Conservation (phyloP, 345 rosid genomes). For the Nephelium lappaceum region DNA sequence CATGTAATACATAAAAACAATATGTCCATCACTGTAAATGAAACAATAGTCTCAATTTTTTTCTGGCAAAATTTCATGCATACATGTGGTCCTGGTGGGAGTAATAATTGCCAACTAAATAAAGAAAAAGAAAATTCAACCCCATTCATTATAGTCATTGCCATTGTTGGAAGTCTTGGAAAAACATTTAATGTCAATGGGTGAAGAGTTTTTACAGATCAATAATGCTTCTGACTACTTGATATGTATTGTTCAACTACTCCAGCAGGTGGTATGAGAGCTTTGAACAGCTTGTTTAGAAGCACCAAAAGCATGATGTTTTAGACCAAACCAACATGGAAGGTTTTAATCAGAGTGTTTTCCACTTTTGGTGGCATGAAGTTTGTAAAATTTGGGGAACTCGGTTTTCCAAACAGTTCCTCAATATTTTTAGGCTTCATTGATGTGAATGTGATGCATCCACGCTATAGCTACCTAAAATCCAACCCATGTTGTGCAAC, state of each 20-base stretch:
- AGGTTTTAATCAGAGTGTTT: not conserved
- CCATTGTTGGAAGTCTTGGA: not conserved
- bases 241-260: not conserved
- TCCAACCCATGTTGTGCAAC: not conserved
- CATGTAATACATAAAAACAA: not conserved
- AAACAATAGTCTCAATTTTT: not conserved
- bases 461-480: too few relatives aligned
- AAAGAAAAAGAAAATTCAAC: not conserved
- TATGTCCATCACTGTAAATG: not conserved
- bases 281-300: not conserved
- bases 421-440: too few relatives aligned
- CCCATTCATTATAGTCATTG: not conserved
- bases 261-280: not conserved
- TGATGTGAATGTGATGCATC: too few relatives aligned
- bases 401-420: not conserved
- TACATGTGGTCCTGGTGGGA: not conserved
- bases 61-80: not conserved
- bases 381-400: not conserved
- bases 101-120: not conserved
- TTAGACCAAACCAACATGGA: not conserved
- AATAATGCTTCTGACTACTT: slow-evolving; percentile 2
- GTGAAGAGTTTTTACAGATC: not conserved
- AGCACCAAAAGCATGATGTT: not conserved
- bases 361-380: not conserved
- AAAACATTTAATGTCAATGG: not conserved